Conservation (phyloP, 441 rosid species). For the Populus hybrid region DNA sequence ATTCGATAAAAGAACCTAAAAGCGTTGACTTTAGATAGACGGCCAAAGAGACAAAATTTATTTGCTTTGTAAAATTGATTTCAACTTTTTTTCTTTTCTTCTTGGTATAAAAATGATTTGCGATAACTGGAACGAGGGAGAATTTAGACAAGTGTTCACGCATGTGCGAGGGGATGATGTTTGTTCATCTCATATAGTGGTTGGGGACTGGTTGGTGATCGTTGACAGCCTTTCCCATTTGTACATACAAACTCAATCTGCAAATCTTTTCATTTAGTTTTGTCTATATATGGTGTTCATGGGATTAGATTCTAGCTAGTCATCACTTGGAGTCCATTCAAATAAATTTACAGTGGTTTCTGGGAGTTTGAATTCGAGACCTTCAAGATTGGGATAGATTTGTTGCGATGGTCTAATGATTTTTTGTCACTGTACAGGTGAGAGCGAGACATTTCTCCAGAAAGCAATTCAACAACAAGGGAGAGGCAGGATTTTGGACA, state of each 20-base stretch:
- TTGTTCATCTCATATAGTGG: not conserved
- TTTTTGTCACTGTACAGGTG: slow-evolving; percentile 41
- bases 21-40: not conserved
- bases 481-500: slow-evolving; percentile 60
- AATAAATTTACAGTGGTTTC: not conserved
- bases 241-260: not conserved
- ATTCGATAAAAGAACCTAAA: not conserved
- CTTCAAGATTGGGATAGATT: not conserved
- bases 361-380: not conserved
- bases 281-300: not conserved
- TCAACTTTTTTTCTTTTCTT: too few species aligned
- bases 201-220: not conserved
- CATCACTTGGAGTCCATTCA: not conserved
- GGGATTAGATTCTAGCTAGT: not conserved
- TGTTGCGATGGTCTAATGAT: not conserved
- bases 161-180: not conserved
- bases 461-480: slow-evolving; percentile 94
- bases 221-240: not conserved
- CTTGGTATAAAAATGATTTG: not conserved
- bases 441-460: slow-evolving; percentile 86
- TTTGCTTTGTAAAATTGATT: not conserved
- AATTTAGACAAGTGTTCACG: not conserved
- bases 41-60: not conserved
- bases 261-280: not conserved
- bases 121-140: not conserved